Conservation (phyloP, 495 filamentous ascomycete species). For the Coniosporium apollinis region DNA sequence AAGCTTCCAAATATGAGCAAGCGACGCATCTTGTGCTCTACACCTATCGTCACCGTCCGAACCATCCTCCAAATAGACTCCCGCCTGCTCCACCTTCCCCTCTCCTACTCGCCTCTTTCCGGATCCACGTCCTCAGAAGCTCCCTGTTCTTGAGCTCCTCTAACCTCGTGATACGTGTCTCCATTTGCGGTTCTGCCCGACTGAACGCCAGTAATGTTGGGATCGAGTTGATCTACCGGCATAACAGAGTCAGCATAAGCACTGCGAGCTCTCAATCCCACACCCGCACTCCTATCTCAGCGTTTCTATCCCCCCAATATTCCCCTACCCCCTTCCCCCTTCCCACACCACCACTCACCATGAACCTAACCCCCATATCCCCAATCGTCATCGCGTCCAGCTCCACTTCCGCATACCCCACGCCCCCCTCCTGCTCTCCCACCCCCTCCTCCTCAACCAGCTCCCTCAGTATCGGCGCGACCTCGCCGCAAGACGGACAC, state of each 20-base stretch:
- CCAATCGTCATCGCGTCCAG: constrained; percentile 42
- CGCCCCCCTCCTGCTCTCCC: constrained; percentile 42
- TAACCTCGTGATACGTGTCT: constrained; percentile 36
- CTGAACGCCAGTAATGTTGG: constrained; percentile 54
- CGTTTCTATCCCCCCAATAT: too few species aligned
- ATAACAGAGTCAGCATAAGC: too few species aligned
- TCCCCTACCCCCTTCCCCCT: constrained; percentile 5
- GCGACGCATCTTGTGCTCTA: too few species aligned
- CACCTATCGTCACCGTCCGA: constrained; percentile 16
- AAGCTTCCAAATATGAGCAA: too few species aligned
- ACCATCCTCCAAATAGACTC: constrained; percentile 13
- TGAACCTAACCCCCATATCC: constrained; percentile 36
- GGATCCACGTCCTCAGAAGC: constrained; percentile 45
- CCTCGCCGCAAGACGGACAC: constrained; percentile 39
- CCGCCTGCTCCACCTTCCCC: constrained; percentile 30
- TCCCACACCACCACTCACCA: constrained; percentile 17
- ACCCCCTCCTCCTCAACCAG: constrained; percentile 35
- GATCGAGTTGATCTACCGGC: constrained; percentile 35
- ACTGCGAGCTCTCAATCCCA: too few species aligned
- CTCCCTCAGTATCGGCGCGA: constrained; percentile 35
- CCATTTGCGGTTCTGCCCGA: constrained; percentile 37
- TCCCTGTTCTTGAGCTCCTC: constrained; percentile 34
- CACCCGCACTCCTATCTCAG: too few species aligned
- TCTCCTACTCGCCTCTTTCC: constrained; percentile 36
- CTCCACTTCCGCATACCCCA: constrained; percentile 45